Evolutionary conservation across 768 basidiomycete genomes (phyloP), one percentile per base, ranked within the genome.

Genomic region (Chalciporus pseudorubinellus): DNA sequence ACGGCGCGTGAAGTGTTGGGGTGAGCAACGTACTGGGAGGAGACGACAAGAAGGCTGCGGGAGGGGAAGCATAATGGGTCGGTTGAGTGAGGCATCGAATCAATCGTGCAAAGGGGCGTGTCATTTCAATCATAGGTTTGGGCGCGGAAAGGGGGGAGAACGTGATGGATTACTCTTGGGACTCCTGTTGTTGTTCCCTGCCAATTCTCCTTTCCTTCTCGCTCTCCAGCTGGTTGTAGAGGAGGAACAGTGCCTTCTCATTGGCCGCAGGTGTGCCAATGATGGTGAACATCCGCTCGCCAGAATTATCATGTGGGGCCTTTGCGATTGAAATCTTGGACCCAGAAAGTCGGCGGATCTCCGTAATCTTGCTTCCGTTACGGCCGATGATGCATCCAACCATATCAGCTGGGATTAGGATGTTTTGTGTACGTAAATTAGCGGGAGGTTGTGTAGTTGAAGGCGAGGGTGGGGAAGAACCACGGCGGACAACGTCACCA

Each of bases 231-330:
- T 97, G 95, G 64, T 95, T 94, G 74, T 98, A 99, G 55, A 99
- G 80, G 53, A 99, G 75, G 79, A 95, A 98, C 52, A 99, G 75
- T 2, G 97, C 97, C 74, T 98, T 95, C 74, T 99, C 95, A 71
- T 97, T 98, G 60, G 92, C 89, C 71, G 94, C 92, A 43, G 92
- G 89, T 12, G 93, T 93, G 49, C 97, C 97, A 42, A 97, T 80
- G 68, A 99, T 98, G 55, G 97, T 93, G 77, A 99, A 99, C 95
- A 99, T 98, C 59, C 97, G 82, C 76, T 99, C 97, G 64, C 95
- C 97, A 38, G 95, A 94, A 65, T 98, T 97, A 63, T 98, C 97
- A 66, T 98, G 97, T n/a, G 97, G 93, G 44, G 91, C 88, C 74
- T 99, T 99, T 59, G 97, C 97, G 65, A 99, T 99, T 50, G 89